These are phyloP conservation scores for Paecilomyces sp. DNA, from an alignment of 2,329 filamentous ascomycete species.

Conservation along the genomic window DNA sequence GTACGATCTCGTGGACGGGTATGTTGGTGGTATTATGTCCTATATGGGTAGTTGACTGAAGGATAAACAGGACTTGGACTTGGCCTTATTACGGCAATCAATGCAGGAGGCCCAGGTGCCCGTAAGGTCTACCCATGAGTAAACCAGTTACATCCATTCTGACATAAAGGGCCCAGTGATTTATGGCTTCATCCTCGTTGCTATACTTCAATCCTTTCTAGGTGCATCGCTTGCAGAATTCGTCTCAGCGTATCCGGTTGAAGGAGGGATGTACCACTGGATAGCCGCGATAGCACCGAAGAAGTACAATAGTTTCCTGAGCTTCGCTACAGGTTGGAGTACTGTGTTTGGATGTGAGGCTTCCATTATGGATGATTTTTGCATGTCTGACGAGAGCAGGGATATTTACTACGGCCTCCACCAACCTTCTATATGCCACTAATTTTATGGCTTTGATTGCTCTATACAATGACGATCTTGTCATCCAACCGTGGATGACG, in stretches of 20 bases:
- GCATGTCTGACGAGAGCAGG: conserved; percentile 14
- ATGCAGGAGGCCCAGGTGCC: conserved; percentile 42
- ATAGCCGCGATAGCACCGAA: conserved; percentile 41
- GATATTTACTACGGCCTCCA: conserved; percentile 41
- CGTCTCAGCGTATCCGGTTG: conserved; percentile 43
- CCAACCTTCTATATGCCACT: conserved; percentile 38
- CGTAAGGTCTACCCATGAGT: conserved; percentile 8
- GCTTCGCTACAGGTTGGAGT: conserved; percentile 41
- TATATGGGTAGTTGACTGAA: neutral
- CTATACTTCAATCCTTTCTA: conserved; percentile 41
- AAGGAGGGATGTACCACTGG: conserved; percentile 48
- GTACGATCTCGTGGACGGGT: conserved; percentile 46
- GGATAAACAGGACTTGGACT: conserved; percentile 28
- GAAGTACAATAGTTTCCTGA: conserved; percentile 32
- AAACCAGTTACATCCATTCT: neutral
- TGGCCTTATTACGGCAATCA: conserved; percentile 41
- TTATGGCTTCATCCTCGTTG: conserved; percentile 45
- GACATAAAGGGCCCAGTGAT: conserved; percentile 30
- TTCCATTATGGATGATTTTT: neutral
- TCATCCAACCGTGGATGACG: conserved; percentile 42
- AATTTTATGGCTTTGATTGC: conserved; percentile 37
- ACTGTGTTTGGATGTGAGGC: conserved; percentile 33
- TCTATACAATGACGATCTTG: conserved; percentile 32
- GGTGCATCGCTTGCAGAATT: conserved; percentile 42
- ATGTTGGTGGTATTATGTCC: neutral